phyloP scores from a whole-genome alignment of 2,329 filamentous ascomycete species.

The Fusarium sp. region DNA sequence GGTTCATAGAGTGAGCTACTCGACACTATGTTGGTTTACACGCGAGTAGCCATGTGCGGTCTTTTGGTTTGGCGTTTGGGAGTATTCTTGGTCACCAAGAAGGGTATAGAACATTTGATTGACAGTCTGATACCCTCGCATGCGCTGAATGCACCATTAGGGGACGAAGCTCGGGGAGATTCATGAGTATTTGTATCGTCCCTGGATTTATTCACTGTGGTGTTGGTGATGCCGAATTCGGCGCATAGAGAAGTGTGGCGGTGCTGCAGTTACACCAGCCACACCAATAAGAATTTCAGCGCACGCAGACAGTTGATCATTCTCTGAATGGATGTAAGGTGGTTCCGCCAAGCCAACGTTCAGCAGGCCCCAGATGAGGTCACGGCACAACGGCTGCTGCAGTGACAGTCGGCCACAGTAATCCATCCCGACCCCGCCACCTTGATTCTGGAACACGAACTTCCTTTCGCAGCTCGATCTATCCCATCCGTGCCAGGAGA shows the following conservation, averaged over 20 bases:
- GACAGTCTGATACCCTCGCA: conserved; percentile 35
- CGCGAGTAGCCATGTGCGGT: conserved; percentile 16
- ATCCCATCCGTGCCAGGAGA: conserved; percentile 30
- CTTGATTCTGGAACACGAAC: conserved; percentile 37
- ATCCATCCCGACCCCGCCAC: conserved; percentile 43
- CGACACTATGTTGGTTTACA: conserved; percentile 8
- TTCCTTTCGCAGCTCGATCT: conserved; percentile 14
- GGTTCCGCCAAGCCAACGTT: conserved; percentile 34
- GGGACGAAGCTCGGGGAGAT: conserved; percentile 13
- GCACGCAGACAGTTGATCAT: conserved; percentile 11
- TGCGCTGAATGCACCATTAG: conserved; percentile 23
- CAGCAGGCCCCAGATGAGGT: conserved; percentile 39
- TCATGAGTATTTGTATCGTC: background rate
- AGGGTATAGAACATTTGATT: conserved; percentile 27
- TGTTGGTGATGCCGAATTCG: background rate
- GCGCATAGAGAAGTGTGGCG: conserved; percentile 5
- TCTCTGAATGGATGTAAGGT: conserved; percentile 6
- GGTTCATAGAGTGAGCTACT: conserved; percentile 32
- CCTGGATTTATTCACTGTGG: background rate
- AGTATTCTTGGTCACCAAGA: conserved; percentile 18
- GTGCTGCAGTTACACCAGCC: background rate
- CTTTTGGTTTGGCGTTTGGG: conserved; percentile 42
- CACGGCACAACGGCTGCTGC: conserved; percentile 37
- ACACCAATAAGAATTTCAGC: conserved; percentile 9
- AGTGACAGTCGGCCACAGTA: conserved; percentile 23